Conservation (phyloP, 2,329 filamentous ascomycete genomes). For the Achaetomium macrosporum region DNA sequence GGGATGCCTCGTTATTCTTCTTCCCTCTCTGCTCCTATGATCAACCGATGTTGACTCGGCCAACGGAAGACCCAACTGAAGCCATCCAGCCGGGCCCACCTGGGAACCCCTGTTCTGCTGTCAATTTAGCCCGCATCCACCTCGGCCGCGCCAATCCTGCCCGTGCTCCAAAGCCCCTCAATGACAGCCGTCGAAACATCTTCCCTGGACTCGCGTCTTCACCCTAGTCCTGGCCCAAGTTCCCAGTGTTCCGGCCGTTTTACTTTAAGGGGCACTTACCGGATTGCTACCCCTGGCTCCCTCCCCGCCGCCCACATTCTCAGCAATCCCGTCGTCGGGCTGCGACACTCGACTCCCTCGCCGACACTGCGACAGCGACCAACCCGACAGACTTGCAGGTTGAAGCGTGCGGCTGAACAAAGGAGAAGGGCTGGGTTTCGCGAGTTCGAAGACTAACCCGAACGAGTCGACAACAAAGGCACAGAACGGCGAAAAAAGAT, state of each 20-base stretch:
- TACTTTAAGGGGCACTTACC: slow-evolving; percentile 15
- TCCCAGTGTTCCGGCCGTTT: slow-evolving; percentile 2
- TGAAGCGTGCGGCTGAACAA: slow-evolving; percentile 11
- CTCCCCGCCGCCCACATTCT: slow-evolving; percentile 18
- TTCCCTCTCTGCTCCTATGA: no score
- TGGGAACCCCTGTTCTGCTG: slow-evolving; percentile 8
- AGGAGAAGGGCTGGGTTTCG: slow-evolving; percentile 4
- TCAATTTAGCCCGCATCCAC: slow-evolving; percentile 13
- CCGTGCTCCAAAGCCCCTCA: neutral
- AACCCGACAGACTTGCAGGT: neutral
- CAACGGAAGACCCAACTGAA: neutral
- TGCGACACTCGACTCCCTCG: slow-evolving; percentile 5
- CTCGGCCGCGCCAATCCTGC: slow-evolving; percentile 11
- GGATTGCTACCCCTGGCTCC: slow-evolving; percentile 16
- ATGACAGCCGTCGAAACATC: slow-evolving; percentile 17
- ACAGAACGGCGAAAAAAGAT: neutral
- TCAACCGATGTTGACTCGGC: neutral
- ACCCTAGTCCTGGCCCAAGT: neutral
- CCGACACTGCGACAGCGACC: slow-evolving; percentile 2
- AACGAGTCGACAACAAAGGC: slow-evolving; percentile 13
- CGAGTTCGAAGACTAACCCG: neutral
- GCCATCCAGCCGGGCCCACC: neutral
- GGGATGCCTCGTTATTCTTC: no score
- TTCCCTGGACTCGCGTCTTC: slow-evolving; percentile 11
- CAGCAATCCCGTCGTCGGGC: slow-evolving; percentile 9